phyloP scores from a whole-genome alignment of 2,329 filamentous ascomycete genomes.

The Penicillium brasilianum region DNA sequence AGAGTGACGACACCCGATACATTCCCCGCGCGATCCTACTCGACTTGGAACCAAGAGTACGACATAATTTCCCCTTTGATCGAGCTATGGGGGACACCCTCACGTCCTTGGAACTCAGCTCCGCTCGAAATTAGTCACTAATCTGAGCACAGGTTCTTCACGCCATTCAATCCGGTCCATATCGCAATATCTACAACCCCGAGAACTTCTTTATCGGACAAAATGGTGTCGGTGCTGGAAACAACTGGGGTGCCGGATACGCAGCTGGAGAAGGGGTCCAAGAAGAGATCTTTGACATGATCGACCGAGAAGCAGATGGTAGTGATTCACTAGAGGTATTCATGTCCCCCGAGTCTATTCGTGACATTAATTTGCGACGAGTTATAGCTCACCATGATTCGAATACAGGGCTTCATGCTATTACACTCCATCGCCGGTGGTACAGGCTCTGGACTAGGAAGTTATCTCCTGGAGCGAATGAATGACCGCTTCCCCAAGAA shows the following conservation, averaged over 20 bases:
- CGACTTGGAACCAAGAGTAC: constrained; percentile 87
- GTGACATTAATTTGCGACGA: not conserved
- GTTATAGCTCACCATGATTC: not conserved
- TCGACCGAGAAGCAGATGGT: constrained; percentile 95
- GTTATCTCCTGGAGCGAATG: constrained; percentile 89
- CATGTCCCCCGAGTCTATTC: not conserved
- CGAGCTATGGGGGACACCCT: not conserved
- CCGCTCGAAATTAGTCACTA: constrained; percentile 10
- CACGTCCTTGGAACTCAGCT: not conserved
- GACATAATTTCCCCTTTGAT: constrained; percentile 27
- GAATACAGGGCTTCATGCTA: constrained; percentile 86
- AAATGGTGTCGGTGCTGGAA: constrained; percentile 89
- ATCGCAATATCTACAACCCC: constrained; percentile 99
- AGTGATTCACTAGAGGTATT: constrained; percentile 89
- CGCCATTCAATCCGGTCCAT: constrained; percentile 87
- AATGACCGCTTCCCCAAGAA: constrained; percentile 99
- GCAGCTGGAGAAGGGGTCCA: constrained; percentile 88
- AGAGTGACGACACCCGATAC: constrained; percentile 98
- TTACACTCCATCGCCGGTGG: constrained; percentile 97
- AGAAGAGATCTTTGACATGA: constrained; percentile 99
- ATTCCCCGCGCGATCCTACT: constrained; percentile 95
- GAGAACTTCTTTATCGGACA: constrained; percentile 99
- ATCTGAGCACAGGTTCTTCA: constrained; percentile 72
- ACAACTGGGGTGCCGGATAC: constrained; percentile 98
- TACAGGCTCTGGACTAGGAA: constrained; percentile 93